Percentiles rank a stretch among this genome's conserved stretches.
These are phyloP conservation scores for Venturia carpophila DNA, from an alignment of 2,329 filamentous ascomycete genomes.

Conservation along the genomic window DNA sequence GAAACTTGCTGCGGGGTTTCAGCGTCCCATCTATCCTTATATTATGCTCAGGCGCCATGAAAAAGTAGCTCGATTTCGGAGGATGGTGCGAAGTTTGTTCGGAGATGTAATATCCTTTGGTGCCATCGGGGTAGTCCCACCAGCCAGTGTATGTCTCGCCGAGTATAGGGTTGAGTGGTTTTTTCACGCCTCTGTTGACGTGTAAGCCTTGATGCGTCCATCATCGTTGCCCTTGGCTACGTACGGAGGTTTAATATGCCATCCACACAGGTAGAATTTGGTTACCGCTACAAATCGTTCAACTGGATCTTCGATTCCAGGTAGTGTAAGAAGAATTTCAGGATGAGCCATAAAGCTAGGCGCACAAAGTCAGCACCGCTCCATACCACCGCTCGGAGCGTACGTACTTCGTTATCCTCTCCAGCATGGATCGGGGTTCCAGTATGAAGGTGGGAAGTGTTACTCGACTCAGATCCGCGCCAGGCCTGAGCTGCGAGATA, in stretches of 20 bases:
- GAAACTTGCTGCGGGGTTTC: conserved; percentile 88
- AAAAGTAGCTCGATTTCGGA: conserved; percentile 98
- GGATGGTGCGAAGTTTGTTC: conserved; percentile 98
- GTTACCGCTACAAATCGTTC: conserved; percentile 89
- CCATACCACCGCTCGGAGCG: conserved; percentile 11
- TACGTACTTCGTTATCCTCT: conserved; percentile 92
- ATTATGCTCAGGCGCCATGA: conserved; percentile 87
- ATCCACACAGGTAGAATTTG: conserved; percentile 96
- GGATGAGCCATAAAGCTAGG: conserved; percentile 97
- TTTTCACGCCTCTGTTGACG: conserved; percentile 76
- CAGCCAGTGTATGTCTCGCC: conserved; percentile 93
- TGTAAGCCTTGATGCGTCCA: not conserved
- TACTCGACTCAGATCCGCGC: conserved; percentile 88
- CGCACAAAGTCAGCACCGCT: conserved; percentile 21
- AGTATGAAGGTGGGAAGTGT: conserved; percentile 96
- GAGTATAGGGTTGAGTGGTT: conserved; percentile 91
- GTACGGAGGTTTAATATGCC: conserved; percentile 96
- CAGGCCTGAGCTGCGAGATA: conserved; percentile 91
- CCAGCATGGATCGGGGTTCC: conserved; percentile 94
- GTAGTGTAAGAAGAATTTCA: conserved; percentile 84
- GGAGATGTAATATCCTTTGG: conserved; percentile 87
- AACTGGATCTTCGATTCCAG: conserved; percentile 78
- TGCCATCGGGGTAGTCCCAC: conserved; percentile 83
- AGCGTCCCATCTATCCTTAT: conserved; percentile 93
- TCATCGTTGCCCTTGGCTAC: conserved; percentile 31